A percentile compares a stretch with the other conserved stretches of the same genome.
These are phyloP conservation scores for Casuarina equisetifolia DNA, from an alignment of 306 rosid species.

Conservation along the genomic window DNA sequence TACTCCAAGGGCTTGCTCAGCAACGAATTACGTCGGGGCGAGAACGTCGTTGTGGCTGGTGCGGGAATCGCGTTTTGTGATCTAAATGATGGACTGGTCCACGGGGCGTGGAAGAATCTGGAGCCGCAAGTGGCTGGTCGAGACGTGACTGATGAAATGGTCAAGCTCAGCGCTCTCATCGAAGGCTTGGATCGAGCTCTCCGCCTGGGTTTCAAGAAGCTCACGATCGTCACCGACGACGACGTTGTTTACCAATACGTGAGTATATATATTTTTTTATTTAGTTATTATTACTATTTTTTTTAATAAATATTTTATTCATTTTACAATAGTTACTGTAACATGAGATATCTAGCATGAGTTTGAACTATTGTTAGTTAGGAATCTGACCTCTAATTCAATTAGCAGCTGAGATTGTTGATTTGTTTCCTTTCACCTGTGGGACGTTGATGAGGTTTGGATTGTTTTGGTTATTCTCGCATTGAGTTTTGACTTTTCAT, in stretches of 20 bases:
- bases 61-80: conserved; percentile 49
- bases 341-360: background rate
- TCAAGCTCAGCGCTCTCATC: conserved; percentile 39
- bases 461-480: background rate
- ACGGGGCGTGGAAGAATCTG: conserved; percentile 39
- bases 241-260: conserved; percentile 44
- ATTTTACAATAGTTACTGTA: background rate
- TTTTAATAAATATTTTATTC: background rate
- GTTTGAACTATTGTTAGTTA: too few relatives aligned
- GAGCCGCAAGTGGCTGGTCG: conserved; percentile 27
- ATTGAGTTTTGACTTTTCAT: background rate
- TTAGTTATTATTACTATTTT: background rate
- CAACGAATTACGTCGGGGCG: conserved; percentile 39
- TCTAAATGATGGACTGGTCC: conserved; percentile 28
- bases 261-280: conserved; percentile 13
- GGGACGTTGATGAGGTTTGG: background rate
- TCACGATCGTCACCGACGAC: conserved; percentile 39
- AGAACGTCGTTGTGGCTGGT: conserved; percentile 35
- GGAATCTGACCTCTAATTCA: background rate
- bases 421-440: background rate
- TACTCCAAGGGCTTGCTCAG: conserved; percentile 58
- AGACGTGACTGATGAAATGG: conserved; percentile 22
- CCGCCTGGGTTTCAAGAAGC: conserved; percentile 28
- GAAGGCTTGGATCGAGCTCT: conserved; percentile 48
- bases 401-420: background rate